Evolutionary conservation across 495 filamentous ascomycete genomes (phyloP), one percentile per base, ranked within the genome.

Genomic region (Penicillium subrubescens): DNA sequence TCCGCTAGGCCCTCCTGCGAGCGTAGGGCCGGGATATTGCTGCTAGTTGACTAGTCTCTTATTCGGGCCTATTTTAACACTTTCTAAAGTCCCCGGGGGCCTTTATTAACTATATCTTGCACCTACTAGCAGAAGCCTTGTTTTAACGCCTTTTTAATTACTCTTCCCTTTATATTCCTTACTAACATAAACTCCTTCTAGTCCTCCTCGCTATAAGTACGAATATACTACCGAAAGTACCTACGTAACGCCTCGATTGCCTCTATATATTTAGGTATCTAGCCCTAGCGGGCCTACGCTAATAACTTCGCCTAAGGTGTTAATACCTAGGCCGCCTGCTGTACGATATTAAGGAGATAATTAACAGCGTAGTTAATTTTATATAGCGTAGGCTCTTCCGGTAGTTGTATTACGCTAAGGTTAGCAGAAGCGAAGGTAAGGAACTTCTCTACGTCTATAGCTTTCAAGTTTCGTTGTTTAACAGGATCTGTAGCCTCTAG

Each of bases 81-180:
- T n/a, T 59, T 39, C 63, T 50, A 68, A 8, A 69, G 23, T 7
- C 61, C 63, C 19, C 51, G 46, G n/a, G 55, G 61, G n/a, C 61
- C 63, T 11, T 59, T 5, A 8, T 64, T 37, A 10, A 59, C 54
- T 10, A 17, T 34, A 37, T 62, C 31, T 7, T 41, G 15, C 10
- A 61, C 46, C 29, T 19, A 61, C 17, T 29, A 12, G 0, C 59
- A 48, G 8, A 50, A 60, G n/a, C n/a, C n/a, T n/a, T n/a, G n/a
- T n/a, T n/a, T n/a, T n/a, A n/a, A n/a, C n/a, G n/a, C n/a, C n/a
- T 25, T 53, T 12, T 37, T 39, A 21, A 61, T 43, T 0, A 43
- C 2, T 21, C 10, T 54, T 4, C 34, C 46, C 39, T 61, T 61
- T 19, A 15, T 3, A 10, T 61, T 61, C 15, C 59, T 31, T 11